Percentiles rank a stretch among this genome's conserved stretches.
Evolutionary conservation across 805 yeast species (phyloP).

Genomic region (Komagataella mondaviorum): DNA sequence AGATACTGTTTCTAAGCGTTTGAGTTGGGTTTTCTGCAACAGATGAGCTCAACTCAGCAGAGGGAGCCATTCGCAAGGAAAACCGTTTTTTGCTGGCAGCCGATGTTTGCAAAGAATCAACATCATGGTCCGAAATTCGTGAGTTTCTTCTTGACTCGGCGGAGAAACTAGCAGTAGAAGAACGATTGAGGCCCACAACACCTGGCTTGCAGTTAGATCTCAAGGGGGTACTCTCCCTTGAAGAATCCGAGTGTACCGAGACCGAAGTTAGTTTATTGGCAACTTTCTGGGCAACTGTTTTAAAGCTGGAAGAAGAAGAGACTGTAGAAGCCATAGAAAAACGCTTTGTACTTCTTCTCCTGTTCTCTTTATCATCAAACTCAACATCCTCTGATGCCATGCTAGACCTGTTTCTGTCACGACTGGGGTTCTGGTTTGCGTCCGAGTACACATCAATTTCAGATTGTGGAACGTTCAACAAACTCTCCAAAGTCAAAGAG

Average conservation of each 20-base stretch:
- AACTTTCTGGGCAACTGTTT: constrained; percentile 10
- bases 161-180: not conserved
- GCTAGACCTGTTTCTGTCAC: not conserved
- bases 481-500: not conserved
- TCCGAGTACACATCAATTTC: not conserved
- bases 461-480: not conserved
- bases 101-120: constrained; percentile 1
- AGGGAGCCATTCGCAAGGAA: not conserved
- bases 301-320: constrained; percentile 12
- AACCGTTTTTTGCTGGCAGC: not conserved
- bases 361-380: not conserved
- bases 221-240: constrained; percentile 2
- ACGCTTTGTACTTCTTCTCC: not conserved
- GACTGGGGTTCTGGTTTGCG: not conserved
- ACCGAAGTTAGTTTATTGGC: constrained; percentile 3
- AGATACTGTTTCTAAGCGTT: constrained; percentile 16
- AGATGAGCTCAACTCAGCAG: not conserved
- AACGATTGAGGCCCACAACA: not conserved
- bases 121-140: not conserved
- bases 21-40: constrained; percentile 6
- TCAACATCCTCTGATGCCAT: not conserved
- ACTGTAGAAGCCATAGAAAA: constrained; percentile 8
- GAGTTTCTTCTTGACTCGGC: not conserved
- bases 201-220: not conserved
- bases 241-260: constrained; percentile 5